A percentile compares a stretch with the other conserved stretches of the same genome.
Evolutionary conservation across 106 monocot genomes (phyloP).

Genomic region (Dioscorea dumetorum): DNA sequence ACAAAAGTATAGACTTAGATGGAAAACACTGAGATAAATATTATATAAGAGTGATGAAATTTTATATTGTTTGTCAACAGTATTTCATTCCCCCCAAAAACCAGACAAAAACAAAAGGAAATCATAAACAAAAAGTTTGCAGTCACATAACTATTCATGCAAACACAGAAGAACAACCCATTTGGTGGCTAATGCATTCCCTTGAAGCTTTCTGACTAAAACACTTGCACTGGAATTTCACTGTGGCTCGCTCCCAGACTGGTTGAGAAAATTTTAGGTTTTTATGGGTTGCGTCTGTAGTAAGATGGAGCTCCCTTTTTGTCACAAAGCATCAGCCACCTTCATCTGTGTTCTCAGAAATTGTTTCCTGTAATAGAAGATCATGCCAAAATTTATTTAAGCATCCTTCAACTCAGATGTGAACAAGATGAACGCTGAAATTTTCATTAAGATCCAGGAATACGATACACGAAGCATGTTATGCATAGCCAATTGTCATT

Average conservation of each 20-base stretch:
- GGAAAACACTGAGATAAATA: too few relatives aligned
- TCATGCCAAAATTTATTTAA: background rate
- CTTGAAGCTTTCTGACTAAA: background rate
- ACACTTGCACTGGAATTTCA: background rate
- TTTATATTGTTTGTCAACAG: too few relatives aligned
- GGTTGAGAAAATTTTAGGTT: background rate
- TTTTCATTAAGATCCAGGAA: background rate
- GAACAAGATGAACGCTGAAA: too few relatives aligned
- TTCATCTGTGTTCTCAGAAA: constrained; percentile 31
- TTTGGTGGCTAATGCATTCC: too few relatives aligned
- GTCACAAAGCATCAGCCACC: constrained; percentile 28
- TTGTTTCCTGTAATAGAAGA: constrained; percentile 23
- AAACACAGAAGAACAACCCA: too few relatives aligned
- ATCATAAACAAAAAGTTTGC: too few relatives aligned
- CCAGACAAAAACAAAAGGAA: too few relatives aligned
- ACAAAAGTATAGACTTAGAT: too few relatives aligned
- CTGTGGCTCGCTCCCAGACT: background rate
- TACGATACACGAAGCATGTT: background rate
- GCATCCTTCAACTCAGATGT: too few relatives aligned
- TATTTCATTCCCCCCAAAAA: too few relatives aligned
- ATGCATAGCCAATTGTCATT: background rate
- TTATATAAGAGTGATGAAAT: too few relatives aligned
- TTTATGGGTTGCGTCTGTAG: background rate
- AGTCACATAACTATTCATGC: too few relatives aligned
- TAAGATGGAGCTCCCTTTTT: constrained; percentile 27